Percentiles rank a stretch among this genome's conserved stretches.
phyloP scores from a whole-genome alignment of 2,329 filamentous ascomycete genomes.

The Camillea tinctor region DNA sequence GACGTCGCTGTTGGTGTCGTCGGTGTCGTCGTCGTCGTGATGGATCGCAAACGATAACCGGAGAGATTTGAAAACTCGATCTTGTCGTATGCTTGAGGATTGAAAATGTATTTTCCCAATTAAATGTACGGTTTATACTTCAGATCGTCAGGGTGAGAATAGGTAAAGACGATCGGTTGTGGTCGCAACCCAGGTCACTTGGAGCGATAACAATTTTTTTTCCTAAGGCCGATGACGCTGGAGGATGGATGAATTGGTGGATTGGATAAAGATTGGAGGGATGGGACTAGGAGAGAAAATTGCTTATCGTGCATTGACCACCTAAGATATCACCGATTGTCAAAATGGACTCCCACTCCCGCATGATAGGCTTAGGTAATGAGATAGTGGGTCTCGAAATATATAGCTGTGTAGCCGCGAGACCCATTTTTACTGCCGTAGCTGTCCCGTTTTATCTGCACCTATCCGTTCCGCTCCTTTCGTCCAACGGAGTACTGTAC shows the following conservation, averaged over 20 bases:
- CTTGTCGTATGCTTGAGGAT: neutral
- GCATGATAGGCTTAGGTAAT: neutral
- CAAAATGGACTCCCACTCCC: neutral
- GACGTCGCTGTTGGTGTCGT: neutral
- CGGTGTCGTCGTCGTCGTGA: neutral
- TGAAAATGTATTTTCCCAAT: slow-evolving; percentile 9
- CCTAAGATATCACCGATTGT: neutral
- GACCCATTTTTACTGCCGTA: no score
- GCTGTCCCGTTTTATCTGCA: neutral
- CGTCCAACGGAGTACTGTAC: no score
- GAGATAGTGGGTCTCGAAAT: neutral
- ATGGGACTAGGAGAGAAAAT: neutral
- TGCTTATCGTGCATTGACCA: neutral
- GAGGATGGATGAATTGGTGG: neutral
- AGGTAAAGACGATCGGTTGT: neutral
- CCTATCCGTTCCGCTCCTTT: no score
- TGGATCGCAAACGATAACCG: neutral
- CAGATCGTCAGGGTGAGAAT: neutral
- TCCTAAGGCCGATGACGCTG: neutral
- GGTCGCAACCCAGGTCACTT: neutral
- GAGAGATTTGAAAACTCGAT: neutral
- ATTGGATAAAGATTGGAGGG: neutral
- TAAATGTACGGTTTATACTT: neutral
- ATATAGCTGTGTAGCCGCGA: slow-evolving; percentile 3
- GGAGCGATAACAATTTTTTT: neutral